phyloP scores from a whole-genome alignment of 495 filamentous ascomycete species.

The Thermothielavioides terrestris region DNA sequence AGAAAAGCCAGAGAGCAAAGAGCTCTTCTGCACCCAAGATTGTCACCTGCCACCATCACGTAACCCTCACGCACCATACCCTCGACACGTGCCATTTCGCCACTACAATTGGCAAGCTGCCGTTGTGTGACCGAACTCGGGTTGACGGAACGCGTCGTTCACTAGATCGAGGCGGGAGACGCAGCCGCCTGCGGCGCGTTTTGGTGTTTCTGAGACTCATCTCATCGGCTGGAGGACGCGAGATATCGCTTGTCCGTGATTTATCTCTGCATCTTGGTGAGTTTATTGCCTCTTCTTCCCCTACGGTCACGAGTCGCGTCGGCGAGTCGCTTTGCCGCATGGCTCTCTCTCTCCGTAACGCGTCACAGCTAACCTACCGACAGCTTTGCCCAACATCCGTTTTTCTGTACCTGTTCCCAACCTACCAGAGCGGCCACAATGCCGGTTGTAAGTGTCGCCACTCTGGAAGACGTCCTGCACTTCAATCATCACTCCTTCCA shows the following conservation, averaged over 20 bases:
- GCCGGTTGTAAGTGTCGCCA: constrained; percentile 45
- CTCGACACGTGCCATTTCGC: constrained; percentile 14
- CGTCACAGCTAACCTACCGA: constrained; percentile 1
- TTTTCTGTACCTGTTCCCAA: constrained; percentile 6
- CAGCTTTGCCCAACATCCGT: constrained; percentile 12
- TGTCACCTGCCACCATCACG: constrained; percentile 13
- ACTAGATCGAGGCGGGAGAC: too few species aligned
- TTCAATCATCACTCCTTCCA: not conserved
- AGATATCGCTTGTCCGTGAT: constrained; percentile 5
- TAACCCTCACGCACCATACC: constrained; percentile 12
- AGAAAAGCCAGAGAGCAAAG: constrained; percentile 34
- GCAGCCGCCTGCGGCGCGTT: constrained; percentile 3
- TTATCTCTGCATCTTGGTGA: constrained; percentile 14
- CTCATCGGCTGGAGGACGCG: constrained; percentile 6
- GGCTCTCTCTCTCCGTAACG: not conserved
- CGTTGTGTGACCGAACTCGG: too few species aligned
- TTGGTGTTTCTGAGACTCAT: constrained; percentile 5
- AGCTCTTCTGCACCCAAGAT: constrained; percentile 17
- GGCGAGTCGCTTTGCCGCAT: not conserved
- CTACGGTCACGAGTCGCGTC: not conserved
- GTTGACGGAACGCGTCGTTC: too few species aligned
- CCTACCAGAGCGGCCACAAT: constrained; percentile 29
- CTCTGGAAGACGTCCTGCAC: not conserved
- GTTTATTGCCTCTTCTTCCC: not conserved
- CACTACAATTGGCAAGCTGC: constrained; percentile 14